Evolutionary conservation across 2,329 filamentous ascomycete species (phyloP).

Genomic region (Colletotrichum ledebouriae): DNA sequence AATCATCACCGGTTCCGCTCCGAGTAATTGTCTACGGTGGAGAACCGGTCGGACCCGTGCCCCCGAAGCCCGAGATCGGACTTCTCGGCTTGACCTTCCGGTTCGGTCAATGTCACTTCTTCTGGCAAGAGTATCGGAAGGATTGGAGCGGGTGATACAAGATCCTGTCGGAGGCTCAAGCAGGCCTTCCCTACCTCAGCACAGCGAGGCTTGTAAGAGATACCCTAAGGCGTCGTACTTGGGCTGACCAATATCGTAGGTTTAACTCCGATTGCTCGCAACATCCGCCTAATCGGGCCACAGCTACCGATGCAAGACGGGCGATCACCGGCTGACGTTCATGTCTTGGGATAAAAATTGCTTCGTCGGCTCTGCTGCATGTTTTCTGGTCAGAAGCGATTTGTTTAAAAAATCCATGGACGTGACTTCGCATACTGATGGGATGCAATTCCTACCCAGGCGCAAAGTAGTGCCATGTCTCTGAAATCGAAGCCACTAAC

Average conservation of each 20-base stretch:
- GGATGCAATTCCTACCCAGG: constrained; percentile 7
- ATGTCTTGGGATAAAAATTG: not conserved
- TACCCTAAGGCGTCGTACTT: not conserved
- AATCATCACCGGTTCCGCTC: constrained; percentile 22
- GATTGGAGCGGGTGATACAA: not conserved
- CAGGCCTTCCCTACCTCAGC: not conserved
- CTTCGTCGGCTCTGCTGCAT: not conserved
- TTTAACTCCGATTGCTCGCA: not conserved
- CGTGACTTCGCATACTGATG: not conserved
- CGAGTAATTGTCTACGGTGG: constrained; percentile 20
- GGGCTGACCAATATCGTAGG: not conserved
- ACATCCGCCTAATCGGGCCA: too few relatives aligned
- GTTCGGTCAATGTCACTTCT: not conserved
- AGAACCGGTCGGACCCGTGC: constrained; percentile 34
- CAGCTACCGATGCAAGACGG: not conserved
- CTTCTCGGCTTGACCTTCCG: constrained; percentile 28
- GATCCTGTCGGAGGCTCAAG: not conserved
- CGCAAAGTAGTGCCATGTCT: too few relatives aligned
- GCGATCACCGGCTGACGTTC: not conserved
- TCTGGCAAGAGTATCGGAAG: not conserved
- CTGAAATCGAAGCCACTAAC: too few relatives aligned
- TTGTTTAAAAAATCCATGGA: too few relatives aligned
- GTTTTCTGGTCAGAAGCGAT: too few relatives aligned
- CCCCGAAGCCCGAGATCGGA: constrained; percentile 39
- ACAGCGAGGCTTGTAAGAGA: not conserved